Conservation (phyloP, 129 eudicot genomes). For the Arctium minus region DNA sequence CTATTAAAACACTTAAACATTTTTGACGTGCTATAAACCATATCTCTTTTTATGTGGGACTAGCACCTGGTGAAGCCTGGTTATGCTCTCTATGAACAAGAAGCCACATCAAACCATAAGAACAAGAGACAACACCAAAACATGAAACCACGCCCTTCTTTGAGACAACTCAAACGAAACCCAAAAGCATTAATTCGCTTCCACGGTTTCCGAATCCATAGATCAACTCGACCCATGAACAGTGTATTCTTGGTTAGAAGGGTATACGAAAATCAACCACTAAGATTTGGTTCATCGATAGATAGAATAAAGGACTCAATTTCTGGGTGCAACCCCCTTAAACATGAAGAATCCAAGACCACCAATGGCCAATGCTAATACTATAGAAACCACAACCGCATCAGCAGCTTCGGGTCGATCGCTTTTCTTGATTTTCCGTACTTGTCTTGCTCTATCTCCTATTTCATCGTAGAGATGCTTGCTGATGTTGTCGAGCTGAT, state of each 20-base stretch:
- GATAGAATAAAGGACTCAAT: constrained; percentile 28
- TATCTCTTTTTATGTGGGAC: not conserved
- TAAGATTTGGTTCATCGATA: not conserved
- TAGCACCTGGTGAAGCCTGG: not conserved
- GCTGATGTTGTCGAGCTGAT: constrained; percentile 74
- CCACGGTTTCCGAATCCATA: not conserved
- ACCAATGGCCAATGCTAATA: constrained; percentile 64
- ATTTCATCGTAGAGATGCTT: constrained; percentile 54
- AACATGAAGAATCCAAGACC: constrained; percentile 66
- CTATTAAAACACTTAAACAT: too few relatives aligned
- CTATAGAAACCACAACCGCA: constrained; percentile 29
- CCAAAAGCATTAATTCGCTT: not conserved
- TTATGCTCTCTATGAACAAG: not conserved
- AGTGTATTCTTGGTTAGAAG: constrained; percentile 15
- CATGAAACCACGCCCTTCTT: not conserved
- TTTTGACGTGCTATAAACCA: too few relatives aligned
- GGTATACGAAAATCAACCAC: constrained; percentile 12
- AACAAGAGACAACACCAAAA: not conserved
- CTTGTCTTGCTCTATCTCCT: constrained; percentile 42
- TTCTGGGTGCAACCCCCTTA: constrained; percentile 48
- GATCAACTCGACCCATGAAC: not conserved
- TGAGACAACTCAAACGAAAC: not conserved
- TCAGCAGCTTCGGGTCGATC: constrained; percentile 17
- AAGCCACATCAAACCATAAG: not conserved
- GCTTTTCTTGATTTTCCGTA: constrained; percentile 32